Base-by-base conservation (phyloP, 2,329 filamentous ascomycete genomes). In the Chaetomium sp. region DNA sequence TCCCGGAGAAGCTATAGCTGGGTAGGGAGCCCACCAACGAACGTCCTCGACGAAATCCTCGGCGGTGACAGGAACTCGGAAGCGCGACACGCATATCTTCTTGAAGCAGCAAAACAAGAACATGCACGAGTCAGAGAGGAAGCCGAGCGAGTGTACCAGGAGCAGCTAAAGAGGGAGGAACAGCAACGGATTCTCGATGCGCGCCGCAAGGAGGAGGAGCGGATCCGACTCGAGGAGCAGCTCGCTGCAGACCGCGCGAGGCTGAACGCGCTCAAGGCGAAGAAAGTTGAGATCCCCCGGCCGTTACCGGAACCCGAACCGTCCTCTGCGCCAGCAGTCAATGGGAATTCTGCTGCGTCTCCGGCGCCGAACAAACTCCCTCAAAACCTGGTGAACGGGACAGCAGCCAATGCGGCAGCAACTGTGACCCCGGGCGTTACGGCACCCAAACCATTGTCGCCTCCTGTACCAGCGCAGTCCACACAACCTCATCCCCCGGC, bases 41-140 rank as follows among this genome's bases (percentile, higher is more conserved):
- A 54, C 1, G 57, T 65, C 7, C 52, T 67, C 14, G 59, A 65
- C 7, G 67, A 69, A 1, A 65, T 68, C 33, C 57, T 69, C 0
- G 55, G 56, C 34, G 66, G 68, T 6, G 59, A 64, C 42, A 64
- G 69, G 35, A 71, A 71, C 52, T 69, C 69, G 1, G 67, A 68
- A 45, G 67, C 65, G 46, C 66, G 66, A 2, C 68, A 69, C 45
- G 61, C 58, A n/a, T 59, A 60, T 33, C 62, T 69, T 12, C 61
- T 68, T 14, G 66, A 68, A 42, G 55, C 61, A 1, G 66, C 68
- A 11, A 65, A 62, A 49, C 62, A 58, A 42, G 66, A 68, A 52
- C 67, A 70, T 38, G 65, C 66, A 2, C 62, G 64, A 1, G 59
- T 68, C 6, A 59, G 66, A 14, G 64, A 68, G 32, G 67, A 69